Conservation (phyloP, 805 yeast species). For the Metschnikowia gelsemii region DNA sequence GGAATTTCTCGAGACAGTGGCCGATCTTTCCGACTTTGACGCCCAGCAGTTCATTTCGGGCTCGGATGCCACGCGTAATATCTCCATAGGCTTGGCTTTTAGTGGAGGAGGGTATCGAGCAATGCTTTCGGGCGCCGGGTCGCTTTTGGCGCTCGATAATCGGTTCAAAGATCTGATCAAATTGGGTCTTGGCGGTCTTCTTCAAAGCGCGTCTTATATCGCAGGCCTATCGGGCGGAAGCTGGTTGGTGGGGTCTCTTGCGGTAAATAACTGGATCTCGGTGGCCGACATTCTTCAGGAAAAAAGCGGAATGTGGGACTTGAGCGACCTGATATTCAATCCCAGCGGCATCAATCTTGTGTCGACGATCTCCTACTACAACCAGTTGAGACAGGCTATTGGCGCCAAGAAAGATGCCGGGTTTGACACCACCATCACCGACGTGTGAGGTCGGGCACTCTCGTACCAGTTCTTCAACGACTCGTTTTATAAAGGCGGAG, state of each 20-base stretch:
- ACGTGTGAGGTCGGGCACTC: conserved; percentile 23
- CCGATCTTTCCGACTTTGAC: conserved; percentile 35
- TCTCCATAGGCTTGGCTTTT: conserved; percentile 34
- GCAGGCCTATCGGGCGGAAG: conserved; percentile 20
- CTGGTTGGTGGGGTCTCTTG: conserved; percentile 25
- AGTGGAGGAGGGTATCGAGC: conserved; percentile 39
- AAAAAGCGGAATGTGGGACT: conserved; percentile 57
- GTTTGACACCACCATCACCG: conserved; percentile 18
- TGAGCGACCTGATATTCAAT: conserved; percentile 56
- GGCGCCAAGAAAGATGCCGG: conserved; percentile 17
- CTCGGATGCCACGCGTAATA: conserved; percentile 25
- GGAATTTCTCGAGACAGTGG: conserved; percentile 28
- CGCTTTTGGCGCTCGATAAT: conserved; percentile 16
- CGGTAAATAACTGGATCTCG: conserved; percentile 37
- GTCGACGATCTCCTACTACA: conserved; percentile 35
- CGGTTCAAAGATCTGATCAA: conserved; percentile 6
- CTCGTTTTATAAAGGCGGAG: conserved; percentile 16
- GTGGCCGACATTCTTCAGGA: conserved; percentile 31
- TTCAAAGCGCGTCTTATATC: conserved; percentile 18
- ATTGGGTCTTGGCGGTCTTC: conserved; percentile 18
- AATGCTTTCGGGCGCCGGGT: conserved; percentile 30
- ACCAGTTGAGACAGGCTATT: conserved; percentile 13
- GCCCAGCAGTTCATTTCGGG: conserved; percentile 30
- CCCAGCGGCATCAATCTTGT: conserved; percentile 64
- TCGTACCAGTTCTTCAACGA: conserved; percentile 19